A percentile compares a stretch with the other conserved stretches of the same genome.
These are phyloP conservation scores for Exophiala xenobiotica DNA, from an alignment of 2,329 filamentous ascomycete species.

Conservation along the genomic window DNA sequence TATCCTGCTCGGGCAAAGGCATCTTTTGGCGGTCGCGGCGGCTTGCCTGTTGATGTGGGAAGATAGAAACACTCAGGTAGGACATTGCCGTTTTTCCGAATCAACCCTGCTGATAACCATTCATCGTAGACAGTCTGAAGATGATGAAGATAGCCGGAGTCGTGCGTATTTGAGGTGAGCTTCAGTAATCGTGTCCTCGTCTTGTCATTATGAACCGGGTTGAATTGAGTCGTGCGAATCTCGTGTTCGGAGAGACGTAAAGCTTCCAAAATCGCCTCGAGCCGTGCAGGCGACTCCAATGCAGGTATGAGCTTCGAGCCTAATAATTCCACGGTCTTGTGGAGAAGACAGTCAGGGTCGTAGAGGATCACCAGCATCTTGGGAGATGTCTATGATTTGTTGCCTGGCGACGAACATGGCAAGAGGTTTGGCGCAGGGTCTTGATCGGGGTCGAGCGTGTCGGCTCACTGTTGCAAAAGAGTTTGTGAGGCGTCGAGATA, in stretches of 20 bases:
- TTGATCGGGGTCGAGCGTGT: neutral
- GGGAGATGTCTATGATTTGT: slow-evolving; percentile 1
- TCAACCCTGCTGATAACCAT: slow-evolving; percentile 26
- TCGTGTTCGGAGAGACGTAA: slow-evolving; percentile 22
- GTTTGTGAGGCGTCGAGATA: slow-evolving; percentile 3
- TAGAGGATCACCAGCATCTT: slow-evolving; percentile 31
- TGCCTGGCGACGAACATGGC: slow-evolving; percentile 10
- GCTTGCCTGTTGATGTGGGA: slow-evolving; percentile 21
- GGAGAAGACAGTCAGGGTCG: slow-evolving; percentile 29
- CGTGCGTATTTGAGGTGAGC: slow-evolving; percentile 22
- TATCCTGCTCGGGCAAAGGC: slow-evolving; percentile 29
- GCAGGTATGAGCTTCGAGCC: slow-evolving; percentile 29
- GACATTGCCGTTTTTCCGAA: slow-evolving; percentile 23
- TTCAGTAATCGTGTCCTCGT: slow-evolving; percentile 10
- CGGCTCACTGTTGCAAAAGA: neutral
- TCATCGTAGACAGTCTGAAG: slow-evolving; percentile 24
- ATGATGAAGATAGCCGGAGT: slow-evolving; percentile 26
- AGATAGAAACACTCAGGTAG: slow-evolving; percentile 30
- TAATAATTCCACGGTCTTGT: slow-evolving; percentile 29
- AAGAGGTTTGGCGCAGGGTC: neutral
- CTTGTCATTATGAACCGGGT: slow-evolving; percentile 8
- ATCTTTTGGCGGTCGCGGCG: slow-evolving; percentile 25
- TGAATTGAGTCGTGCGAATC: slow-evolving; percentile 12
- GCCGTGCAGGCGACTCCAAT: slow-evolving; percentile 26
- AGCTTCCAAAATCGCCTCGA: slow-evolving; percentile 27